These are phyloP conservation scores for Clarireedia hainanense DNA, from an alignment of 2,329 filamentous ascomycete genomes.

Conservation along the genomic window DNA sequence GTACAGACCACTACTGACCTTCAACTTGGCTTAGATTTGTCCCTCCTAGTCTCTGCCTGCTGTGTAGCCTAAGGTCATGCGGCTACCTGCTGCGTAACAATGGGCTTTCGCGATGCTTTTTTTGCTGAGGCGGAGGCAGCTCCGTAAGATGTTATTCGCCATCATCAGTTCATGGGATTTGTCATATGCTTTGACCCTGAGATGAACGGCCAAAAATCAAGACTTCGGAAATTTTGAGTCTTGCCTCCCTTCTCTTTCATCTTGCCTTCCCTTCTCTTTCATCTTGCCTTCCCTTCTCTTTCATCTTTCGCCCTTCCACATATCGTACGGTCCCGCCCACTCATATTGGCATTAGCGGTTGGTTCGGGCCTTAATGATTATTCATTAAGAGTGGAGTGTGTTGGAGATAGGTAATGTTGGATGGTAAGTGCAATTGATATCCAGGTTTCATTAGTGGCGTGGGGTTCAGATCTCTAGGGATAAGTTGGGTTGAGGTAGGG, in stretches of 20 bases:
- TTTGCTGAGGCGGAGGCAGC: neutral
- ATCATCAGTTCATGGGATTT: neutral
- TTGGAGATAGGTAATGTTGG: neutral
- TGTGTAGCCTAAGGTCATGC: neutral
- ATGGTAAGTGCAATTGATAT: neutral
- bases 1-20: conserved; percentile 8
- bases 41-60: neutral
- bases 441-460: neutral
- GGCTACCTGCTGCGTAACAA: conserved; percentile 4
- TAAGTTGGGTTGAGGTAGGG: neutral
- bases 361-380: neutral
- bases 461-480: neutral
- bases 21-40: neutral
- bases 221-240: neutral
- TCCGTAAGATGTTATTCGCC: neutral
- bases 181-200: neutral
- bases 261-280: no score
- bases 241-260: no score
- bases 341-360: neutral
- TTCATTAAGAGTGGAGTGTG: neutral
- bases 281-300: no score
- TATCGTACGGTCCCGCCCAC: neutral
- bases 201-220: neutral
- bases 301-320: no score
- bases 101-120: neutral